Evolutionary conservation across 2,329 filamentous ascomycete species (phyloP), one percentile per base, ranked within the genome.

Genomic region (Paraconiothyrium sp.): DNA sequence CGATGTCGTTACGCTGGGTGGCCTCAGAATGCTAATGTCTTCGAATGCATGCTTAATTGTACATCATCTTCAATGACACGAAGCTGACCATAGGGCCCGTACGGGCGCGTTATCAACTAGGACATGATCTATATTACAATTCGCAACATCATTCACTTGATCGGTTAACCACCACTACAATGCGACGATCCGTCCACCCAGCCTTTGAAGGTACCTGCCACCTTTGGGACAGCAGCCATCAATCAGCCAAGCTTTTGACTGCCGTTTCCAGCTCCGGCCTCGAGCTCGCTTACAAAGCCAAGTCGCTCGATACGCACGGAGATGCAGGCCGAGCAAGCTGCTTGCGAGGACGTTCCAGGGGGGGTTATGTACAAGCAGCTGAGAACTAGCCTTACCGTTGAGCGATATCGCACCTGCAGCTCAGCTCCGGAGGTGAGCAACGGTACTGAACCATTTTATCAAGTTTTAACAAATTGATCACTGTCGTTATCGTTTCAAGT

Each of bases 31-130:
- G 13, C 35, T n/a, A 4, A 20, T 32, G 24, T 43, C 9, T 11
- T 34, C 20, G 27, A 27, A 30, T 2, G 6, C 54, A 13, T 11
- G 7, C n/a, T 37, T 56, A 2, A 16, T 48, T 54, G 30, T 58
- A 43, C 27, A 51, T 39, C 37, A 54, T 54, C 32, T 59, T 59
- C 22, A 49, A 24, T 44, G 58, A 59, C 54, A 62, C 58, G 35
- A 47, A 52, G 72, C 73, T 76, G 70, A 76, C 71, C 54, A 62
- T 50, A 46, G 67, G 65, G 71, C 72, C 72, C 69, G 50, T 35
- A n/a, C 54, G 71, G 71, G 72, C 67, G 62, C 66, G 64, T 69
- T 57, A 59, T 66, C 50, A 43, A 57, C 10, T 66, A 76, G 74
- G 74, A 76, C 72, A 61, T 76, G 74, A 76, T 72, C 54, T 30